Evolutionary conservation across 306 rosid species (phyloP).

Genomic region (Dalbergia cochinchinensis): DNA sequence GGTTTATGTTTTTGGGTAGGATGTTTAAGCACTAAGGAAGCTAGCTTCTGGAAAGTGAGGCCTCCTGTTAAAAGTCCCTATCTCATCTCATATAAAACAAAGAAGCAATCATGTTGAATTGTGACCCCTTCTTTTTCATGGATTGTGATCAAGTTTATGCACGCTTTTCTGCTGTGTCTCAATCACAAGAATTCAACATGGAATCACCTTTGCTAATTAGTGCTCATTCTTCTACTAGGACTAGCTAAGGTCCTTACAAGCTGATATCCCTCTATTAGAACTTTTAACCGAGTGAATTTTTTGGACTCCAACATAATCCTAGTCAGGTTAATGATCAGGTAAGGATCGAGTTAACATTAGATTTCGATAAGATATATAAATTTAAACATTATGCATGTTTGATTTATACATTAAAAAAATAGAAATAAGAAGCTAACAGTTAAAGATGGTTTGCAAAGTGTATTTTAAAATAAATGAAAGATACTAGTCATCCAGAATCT

Average conservation of each 20-base stretch:
- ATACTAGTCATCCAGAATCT: too few relatives aligned
- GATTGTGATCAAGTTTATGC: neutral
- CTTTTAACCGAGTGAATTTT: too few relatives aligned
- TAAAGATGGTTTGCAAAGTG: too few relatives aligned
- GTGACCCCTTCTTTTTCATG: constrained; percentile 9
- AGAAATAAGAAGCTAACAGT: too few relatives aligned
- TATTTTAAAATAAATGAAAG: too few relatives aligned
- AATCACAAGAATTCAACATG: neutral
- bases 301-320: too few relatives aligned
- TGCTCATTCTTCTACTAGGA: neutral
- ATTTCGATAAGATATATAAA: too few relatives aligned
- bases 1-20: neutral
- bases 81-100: neutral
- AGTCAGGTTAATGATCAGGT: too few relatives aligned
- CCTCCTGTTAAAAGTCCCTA: neutral
- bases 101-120: neutral
- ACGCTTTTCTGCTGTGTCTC: neutral
- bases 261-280: neutral
- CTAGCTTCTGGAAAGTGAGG: neutral
- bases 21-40: constrained; percentile 35
- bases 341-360: too few relatives aligned
- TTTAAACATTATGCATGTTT: too few relatives aligned
- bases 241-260: neutral
- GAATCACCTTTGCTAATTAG: neutral
- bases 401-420: too few relatives aligned